These are phyloP conservation scores for Beauveria varroae DNA, from an alignment of 2,329 filamentous ascomycete genomes.

Conservation along the genomic window DNA sequence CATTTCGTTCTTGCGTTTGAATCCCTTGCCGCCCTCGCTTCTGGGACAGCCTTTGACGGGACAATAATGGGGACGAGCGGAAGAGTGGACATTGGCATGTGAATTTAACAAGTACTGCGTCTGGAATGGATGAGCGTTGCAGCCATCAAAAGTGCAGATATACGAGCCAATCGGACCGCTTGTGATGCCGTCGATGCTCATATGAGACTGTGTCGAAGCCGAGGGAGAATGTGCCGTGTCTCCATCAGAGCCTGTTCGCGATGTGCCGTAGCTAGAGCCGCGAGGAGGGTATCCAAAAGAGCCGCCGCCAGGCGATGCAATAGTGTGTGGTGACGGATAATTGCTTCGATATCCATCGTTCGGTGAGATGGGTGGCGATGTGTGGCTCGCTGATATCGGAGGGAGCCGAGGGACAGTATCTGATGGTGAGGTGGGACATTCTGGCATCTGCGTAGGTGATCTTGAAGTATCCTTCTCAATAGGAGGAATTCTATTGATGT, in stretches of 20 bases:
- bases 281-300: conserved; percentile 28
- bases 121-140: conserved; percentile 66
- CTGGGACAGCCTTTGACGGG: conserved; percentile 55
- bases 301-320: conserved; percentile 28
- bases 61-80: conserved; percentile 58
- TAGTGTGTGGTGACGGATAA: conserved; percentile 39
- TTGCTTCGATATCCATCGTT: conserved; percentile 38
- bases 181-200: conserved; percentile 44
- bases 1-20: conserved; percentile 69
- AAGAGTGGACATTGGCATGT: conserved; percentile 66
- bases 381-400: conserved; percentile 21
- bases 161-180: conserved; percentile 45
- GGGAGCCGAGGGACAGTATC: conserved; percentile 23
- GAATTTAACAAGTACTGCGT: conserved; percentile 74
- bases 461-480: conserved; percentile 25
- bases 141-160: conserved; percentile 54
- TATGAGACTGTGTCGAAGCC: conserved; percentile 1
- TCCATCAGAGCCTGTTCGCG: not conserved
- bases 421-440: conserved; percentile 30
- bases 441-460: conserved; percentile 18
- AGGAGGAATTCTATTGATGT: conserved; percentile 24
- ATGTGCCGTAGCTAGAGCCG: not conserved
- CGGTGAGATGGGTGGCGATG: conserved; percentile 43
- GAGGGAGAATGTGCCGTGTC: not conserved
- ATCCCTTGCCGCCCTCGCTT: conserved; percentile 57